These are phyloP conservation scores for Panus rudis DNA, from an alignment of 768 basidiomycete genomes.

Conservation along the genomic window DNA sequence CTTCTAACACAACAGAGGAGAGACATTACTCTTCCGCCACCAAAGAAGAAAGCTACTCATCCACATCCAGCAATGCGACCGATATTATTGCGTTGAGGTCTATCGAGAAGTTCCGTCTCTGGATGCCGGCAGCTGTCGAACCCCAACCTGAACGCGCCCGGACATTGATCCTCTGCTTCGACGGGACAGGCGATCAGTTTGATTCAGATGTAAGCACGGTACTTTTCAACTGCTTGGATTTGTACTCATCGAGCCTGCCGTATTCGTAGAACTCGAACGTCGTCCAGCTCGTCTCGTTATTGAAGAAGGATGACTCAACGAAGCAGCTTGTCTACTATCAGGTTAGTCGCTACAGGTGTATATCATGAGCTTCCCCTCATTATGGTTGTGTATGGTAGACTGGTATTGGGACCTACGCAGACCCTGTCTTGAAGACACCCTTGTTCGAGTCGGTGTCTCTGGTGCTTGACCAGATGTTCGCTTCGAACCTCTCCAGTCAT, in stretches of 20 bases:
- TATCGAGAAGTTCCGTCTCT: no score
- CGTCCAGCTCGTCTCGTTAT: slow-evolving; percentile 56
- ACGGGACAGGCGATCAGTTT: slow-evolving; percentile 10
- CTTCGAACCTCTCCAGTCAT: slow-evolving; percentile 41
- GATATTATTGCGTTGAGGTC: no score
- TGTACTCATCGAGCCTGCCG: neutral
- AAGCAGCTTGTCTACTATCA: slow-evolving; percentile 70
- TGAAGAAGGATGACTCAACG: slow-evolving; percentile 52
- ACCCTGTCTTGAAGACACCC: slow-evolving; percentile 31
- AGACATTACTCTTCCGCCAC: no score
- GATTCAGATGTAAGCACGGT: slow-evolving; percentile 10
- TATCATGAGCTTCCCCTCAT: neutral
- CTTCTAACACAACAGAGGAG: no score
- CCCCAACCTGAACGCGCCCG: neutral
- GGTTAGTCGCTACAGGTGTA: slow-evolving; percentile 23
- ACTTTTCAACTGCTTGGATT: neutral
- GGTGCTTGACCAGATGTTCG: slow-evolving; percentile 43
- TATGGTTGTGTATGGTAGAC: no score
- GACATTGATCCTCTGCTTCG: slow-evolving; percentile 9
- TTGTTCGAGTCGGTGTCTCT: slow-evolving; percentile 31
- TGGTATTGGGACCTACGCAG: slow-evolving; percentile 46
- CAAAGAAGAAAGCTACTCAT: no score
- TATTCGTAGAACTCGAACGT: slow-evolving; percentile 57
- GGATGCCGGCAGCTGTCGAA: neutral
- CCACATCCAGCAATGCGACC: no score